Conservation (phyloP, 169 alveolate genomes). For the Fabrea salina region DNA sequence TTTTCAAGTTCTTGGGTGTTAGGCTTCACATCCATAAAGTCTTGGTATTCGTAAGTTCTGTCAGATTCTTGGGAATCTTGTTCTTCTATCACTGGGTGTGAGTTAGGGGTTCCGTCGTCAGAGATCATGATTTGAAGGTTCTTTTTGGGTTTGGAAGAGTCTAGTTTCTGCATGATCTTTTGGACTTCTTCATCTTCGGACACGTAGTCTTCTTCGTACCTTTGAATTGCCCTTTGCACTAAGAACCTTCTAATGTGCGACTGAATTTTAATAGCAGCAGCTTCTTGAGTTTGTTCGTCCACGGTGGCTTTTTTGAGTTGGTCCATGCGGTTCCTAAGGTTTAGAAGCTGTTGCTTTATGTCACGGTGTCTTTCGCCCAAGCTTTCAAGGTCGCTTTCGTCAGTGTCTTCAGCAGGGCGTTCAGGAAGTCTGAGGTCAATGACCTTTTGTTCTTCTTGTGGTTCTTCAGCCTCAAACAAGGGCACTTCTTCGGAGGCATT, state of each 20-base stretch:
- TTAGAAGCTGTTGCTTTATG: not conserved
- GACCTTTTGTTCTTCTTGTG: not conserved
- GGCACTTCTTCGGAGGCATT: not conserved
- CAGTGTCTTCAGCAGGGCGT: not conserved
- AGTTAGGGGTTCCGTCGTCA: too few relatives aligned
- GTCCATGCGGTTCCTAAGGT: not conserved
- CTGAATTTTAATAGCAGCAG: conserved; percentile 24
- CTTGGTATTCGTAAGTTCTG: too few relatives aligned
- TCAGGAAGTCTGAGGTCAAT: not conserved
- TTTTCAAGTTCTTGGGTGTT: too few relatives aligned
- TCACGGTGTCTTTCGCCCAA: not conserved
- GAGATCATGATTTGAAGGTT: too few relatives aligned
- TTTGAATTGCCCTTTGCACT: not conserved
- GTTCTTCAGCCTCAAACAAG: not conserved
- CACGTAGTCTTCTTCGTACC: not conserved
- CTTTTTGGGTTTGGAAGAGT: too few relatives aligned
- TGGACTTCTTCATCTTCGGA: conserved; percentile 11
- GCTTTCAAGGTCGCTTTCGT: not conserved
- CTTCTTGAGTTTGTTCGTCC: not conserved
- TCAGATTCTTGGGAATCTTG: too few relatives aligned
- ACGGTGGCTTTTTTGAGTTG: not conserved
- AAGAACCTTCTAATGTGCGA: conserved; percentile 21
- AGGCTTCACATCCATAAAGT: too few relatives aligned
- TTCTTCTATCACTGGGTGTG: too few relatives aligned
- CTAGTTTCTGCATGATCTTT: too few relatives aligned